A percentile compares a stretch with the other conserved stretches of the same genome.
These are phyloP conservation scores for Quercus rubra DNA, from an alignment of 306 rosid genomes.

Conservation along the genomic window DNA sequence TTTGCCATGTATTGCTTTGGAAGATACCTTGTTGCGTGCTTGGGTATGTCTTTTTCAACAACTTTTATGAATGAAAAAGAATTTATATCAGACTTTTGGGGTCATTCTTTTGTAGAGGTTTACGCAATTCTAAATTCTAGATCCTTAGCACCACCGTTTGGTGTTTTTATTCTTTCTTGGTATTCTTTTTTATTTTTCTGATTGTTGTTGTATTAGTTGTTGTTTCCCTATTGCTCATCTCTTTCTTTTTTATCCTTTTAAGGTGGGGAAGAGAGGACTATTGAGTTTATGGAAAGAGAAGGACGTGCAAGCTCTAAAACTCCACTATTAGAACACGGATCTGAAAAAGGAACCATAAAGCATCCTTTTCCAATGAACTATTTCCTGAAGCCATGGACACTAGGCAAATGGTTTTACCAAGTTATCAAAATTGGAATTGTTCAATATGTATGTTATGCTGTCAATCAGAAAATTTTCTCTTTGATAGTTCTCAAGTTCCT, in stretches of 20 bases:
- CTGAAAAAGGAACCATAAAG: constrained; percentile 53
- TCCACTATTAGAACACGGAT: constrained; percentile 66
- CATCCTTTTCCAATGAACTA: constrained; percentile 91
- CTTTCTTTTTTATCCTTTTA: constrained; percentile 10
- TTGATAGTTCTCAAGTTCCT: constrained; percentile 5
- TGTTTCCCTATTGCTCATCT: background rate
- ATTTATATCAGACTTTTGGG: background rate
- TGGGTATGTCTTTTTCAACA: constrained; percentile 45
- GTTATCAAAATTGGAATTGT: constrained; percentile 91
- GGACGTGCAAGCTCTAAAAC: constrained; percentile 58
- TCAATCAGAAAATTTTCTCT: constrained; percentile 5
- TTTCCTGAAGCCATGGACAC: constrained; percentile 85
- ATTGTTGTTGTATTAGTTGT: background rate
- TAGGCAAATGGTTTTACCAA: constrained; percentile 83
- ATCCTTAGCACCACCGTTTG: background rate
- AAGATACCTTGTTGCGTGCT: constrained; percentile 94
- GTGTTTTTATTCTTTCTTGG: background rate
- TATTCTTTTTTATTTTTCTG: background rate
- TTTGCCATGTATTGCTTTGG: constrained; percentile 99
- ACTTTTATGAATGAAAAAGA: background rate
- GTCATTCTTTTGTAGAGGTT: background rate
- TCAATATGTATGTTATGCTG: constrained; percentile 83
- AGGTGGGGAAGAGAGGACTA: constrained; percentile 94
- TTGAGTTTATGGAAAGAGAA: constrained; percentile 88
- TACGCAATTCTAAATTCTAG: background rate